These are phyloP conservation scores for Phascolomyces articulosus DNA, from an alignment of 371 early-diverging fungal genomes.

Conservation along the genomic window DNA sequence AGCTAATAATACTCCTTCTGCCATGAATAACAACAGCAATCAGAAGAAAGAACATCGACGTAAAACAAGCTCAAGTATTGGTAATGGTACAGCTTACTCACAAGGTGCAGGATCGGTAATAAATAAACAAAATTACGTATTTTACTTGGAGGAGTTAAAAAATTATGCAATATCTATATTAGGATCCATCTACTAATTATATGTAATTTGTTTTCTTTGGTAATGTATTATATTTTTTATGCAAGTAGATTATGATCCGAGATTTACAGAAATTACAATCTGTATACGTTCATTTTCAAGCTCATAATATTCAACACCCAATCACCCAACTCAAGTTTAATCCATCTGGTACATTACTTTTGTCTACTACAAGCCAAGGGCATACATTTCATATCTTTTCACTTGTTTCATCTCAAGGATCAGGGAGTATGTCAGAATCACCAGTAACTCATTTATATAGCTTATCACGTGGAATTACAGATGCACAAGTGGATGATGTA, in stretches of 20 bases:
- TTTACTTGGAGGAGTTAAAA: too few relatives aligned
- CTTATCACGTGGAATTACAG: conserved; percentile 77
- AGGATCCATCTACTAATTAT: too few relatives aligned
- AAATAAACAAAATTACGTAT: too few relatives aligned
- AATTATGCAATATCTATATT: too few relatives aligned
- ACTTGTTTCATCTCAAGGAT: conserved; percentile 19
- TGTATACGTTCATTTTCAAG: conserved; percentile 70
- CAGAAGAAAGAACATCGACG: too few relatives aligned
- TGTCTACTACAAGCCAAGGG: conserved; percentile 75
- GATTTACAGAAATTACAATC: conserved; percentile 44
- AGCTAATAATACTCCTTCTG: background rate
- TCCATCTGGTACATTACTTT: conserved; percentile 64
- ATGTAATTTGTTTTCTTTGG: too few relatives aligned
- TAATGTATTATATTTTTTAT: background rate
- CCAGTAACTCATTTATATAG: conserved; percentile 62
- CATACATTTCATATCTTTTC: conserved; percentile 76
- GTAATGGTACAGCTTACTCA: too few relatives aligned
- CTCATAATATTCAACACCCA: conserved; percentile 63
- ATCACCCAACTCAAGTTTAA: conserved; percentile 67
- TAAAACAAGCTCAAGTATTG: too few relatives aligned
- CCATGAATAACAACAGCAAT: background rate
- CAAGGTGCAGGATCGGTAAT: too few relatives aligned
- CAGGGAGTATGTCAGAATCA: background rate
- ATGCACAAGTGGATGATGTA: conserved; percentile 73
- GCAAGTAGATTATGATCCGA: conserved; percentile 54